Evolutionary conservation across 257 asterid species (phyloP).

Genomic region (Cinchona pubescens): DNA sequence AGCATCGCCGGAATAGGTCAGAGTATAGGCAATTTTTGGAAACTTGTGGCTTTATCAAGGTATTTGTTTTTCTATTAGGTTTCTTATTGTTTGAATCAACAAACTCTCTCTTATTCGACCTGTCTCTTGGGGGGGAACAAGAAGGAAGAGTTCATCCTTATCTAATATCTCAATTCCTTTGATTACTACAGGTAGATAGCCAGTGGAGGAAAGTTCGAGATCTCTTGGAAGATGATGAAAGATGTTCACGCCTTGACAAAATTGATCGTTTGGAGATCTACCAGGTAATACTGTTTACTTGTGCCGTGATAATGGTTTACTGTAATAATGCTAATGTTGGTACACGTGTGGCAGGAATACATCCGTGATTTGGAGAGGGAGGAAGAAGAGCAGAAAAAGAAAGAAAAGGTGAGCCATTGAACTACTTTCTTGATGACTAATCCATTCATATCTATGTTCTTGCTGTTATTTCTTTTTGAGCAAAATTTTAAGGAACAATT

Average conservation of each 20-base stretch:
- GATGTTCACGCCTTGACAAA: constrained; percentile 89
- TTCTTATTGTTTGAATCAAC: constrained; percentile 9
- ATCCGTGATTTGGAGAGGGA: constrained; percentile 92
- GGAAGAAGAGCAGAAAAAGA: constrained; percentile 87
- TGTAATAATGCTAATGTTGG: constrained; percentile 8
- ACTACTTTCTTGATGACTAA: constrained; percentile 4
- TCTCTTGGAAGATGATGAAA: constrained; percentile 92
- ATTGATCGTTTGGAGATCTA: constrained; percentile 79
- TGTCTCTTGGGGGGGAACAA: no score
- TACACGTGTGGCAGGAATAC: constrained; percentile 63
- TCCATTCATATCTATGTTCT: neutral
- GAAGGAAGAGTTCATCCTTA: constrained; percentile 6
- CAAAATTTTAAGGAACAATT: constrained; percentile 56
- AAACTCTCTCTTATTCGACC: neutral
- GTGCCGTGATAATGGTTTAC: neutral
- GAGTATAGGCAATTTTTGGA: constrained; percentile 86
- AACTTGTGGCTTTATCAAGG: constrained; percentile 83
- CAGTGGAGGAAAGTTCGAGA: constrained; percentile 99
- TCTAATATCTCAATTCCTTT: neutral
- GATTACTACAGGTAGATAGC: constrained; percentile 66
- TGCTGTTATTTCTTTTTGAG: neutral
- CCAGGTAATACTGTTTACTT: constrained; percentile 51
- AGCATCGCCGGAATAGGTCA: constrained; percentile 57
- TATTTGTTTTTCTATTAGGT: constrained; percentile 21
- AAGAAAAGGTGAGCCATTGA: constrained; percentile 57